Base-by-base conservation (phyloP, 208 protist species). In the Leishmania mexicana region DNA sequence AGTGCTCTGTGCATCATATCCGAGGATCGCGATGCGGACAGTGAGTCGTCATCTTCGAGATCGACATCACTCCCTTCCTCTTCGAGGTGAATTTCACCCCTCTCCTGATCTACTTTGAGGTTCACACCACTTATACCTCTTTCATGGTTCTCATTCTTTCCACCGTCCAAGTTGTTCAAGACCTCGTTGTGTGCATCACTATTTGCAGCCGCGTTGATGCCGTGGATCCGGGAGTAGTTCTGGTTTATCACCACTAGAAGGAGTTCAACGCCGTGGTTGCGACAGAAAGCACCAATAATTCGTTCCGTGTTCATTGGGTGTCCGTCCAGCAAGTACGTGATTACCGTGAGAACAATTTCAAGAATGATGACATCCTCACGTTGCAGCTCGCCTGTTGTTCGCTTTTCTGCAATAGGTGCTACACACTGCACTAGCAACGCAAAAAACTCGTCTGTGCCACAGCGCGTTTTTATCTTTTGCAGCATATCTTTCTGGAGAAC, bases 391-490 rank as follows among this genome's bases (percentile, higher is more conserved):
- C 88, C 86, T 0, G 75, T 80, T 35, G 87, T 87, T 57, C 94
- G 87, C 75, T 94, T 95, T 54, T 91, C 90, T 4, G 94, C 89
- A 51, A 97, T 91, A 19, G 91, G 92, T 8, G 92, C 94, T 35
- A 95, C 90, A 76, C 88, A 93, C 54, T 97, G 92, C 17, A 96
- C 90, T 17, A 96, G 67, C 38, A 97, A 79, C 13, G 89, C 86
- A 83, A 97, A 95, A 89, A 95, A 95, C 53, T 97, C 92, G 81
- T 97, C 92, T 4, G 90, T 93, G 35, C 90, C 92, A 76, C 94
- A 97, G 6, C 92, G 81, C 28, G 79, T 35, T 58, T 94, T 90
- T 13, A 97, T 85, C 57, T 88, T 87, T n/a, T 84, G 75, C 71
- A 96, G 60, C 45, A 88, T 81, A 82, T 97, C 94, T 70, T 88